A percentile compares a stretch with the other conserved stretches of the same genome.
These are phyloP conservation scores for Apiospora marii DNA, from an alignment of 2,329 filamentous ascomycete genomes.

Conservation along the genomic window DNA sequence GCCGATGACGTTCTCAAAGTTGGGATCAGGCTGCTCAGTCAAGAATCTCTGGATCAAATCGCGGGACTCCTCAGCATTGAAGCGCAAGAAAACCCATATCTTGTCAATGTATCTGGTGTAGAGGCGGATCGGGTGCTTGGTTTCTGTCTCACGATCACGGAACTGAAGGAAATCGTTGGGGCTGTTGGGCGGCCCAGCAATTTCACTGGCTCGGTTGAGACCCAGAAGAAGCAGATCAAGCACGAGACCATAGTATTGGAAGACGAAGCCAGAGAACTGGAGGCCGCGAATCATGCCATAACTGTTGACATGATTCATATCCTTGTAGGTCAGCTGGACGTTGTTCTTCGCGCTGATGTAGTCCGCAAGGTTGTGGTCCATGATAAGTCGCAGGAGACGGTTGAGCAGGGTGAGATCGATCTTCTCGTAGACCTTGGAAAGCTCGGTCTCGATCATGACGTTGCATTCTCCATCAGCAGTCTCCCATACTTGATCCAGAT, in stretches of 20 bases:
- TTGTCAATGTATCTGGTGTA: constrained; percentile 98
- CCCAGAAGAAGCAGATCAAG: constrained; percentile 92
- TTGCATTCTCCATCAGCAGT: constrained; percentile 94
- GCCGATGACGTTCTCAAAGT: constrained; percentile 98
- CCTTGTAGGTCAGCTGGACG: constrained; percentile 98
- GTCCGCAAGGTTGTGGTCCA: constrained; percentile 99
- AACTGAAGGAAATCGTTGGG: constrained; percentile 99
- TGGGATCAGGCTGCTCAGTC: constrained; percentile 97
- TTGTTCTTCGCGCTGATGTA: constrained; percentile 99
- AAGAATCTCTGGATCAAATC: constrained; percentile 97
- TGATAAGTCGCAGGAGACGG: constrained; percentile 89
- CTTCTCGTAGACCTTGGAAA: constrained; percentile 99
- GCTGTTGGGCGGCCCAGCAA: constrained; percentile 90
- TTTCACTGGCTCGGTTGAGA: constrained; percentile 95
- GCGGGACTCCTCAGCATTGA: constrained; percentile 90
- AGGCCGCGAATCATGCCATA: constrained; percentile 98
- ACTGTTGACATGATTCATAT: constrained; percentile 99
- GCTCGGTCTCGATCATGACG: constrained; percentile 96
- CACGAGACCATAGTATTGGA: constrained; percentile 97
- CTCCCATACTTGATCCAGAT: constrained; percentile 94
- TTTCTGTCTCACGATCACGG: constrained; percentile 90
- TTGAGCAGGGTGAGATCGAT: constrained; percentile 97
- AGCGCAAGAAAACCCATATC: constrained; percentile 97
- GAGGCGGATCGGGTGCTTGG: constrained; percentile 92
- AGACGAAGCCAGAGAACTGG: constrained; percentile 98